A percentile compares a stretch with the other conserved stretches of the same genome.
Evolutionary conservation across 148 eudicot species (phyloP).

Genomic region (Vaccinium darrowii): DNA sequence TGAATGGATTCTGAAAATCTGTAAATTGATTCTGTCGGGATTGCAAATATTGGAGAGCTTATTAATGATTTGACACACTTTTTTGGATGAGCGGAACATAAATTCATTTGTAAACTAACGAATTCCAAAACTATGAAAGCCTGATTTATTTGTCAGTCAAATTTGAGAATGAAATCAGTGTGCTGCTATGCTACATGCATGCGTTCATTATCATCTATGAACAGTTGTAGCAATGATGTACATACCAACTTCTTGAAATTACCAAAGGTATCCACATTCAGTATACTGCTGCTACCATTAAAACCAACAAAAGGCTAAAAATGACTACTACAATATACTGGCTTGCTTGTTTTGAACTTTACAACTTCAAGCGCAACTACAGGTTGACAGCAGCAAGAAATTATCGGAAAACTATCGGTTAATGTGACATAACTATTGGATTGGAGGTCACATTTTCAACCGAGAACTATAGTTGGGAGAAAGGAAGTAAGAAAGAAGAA

Average conservation of each 20-base stretch:
- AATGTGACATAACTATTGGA: no score
- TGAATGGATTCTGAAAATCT: not conserved
- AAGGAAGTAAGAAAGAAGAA: not conserved
- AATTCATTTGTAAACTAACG: not conserved
- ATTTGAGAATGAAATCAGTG: not conserved
- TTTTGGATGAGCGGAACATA: not conserved
- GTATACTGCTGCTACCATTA: not conserved
- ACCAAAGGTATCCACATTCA: not conserved
- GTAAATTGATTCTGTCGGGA: not conserved
- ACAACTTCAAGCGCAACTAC: not conserved
- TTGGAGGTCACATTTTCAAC: no score
- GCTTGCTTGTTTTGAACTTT: not conserved
- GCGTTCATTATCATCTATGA: not conserved
- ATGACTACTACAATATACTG: not conserved
- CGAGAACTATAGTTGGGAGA: not conserved
- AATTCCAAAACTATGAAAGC: not conserved
- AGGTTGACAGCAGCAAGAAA: not conserved
- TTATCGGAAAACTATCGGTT: not conserved
- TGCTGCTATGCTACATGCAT: not conserved
- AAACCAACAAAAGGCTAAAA: not conserved
- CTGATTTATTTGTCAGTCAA: not conserved
- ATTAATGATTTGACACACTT: not conserved
- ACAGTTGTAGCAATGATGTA: no score
- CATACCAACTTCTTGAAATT: not conserved
- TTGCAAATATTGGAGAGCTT: not conserved